Conservation (phyloP, 345 rosid genomes). For the Eucalyptus dawsonii region DNA sequence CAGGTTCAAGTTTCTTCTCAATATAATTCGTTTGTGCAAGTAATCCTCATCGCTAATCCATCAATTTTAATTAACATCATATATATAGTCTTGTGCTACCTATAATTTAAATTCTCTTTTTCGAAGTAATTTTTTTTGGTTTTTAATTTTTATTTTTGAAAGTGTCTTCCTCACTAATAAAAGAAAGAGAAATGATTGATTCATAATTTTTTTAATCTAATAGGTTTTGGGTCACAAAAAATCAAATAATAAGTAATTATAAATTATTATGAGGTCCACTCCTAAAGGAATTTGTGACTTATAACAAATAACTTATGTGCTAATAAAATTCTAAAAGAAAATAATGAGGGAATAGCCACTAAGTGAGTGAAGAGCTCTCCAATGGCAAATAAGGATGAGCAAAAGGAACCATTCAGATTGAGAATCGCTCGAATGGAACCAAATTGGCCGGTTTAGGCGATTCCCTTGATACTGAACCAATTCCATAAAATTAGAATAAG, state of each 20-base stretch:
- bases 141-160: too few relatives aligned
- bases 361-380: neutral
- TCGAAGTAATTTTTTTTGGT: neutral
- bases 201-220: too few relatives aligned
- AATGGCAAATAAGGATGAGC: neutral
- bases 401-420: neutral
- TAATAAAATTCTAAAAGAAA: neutral
- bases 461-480: neutral
- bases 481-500: neutral
- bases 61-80: neutral
- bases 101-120: neutral
- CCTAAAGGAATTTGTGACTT: too few relatives aligned
- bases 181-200: neutral
- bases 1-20: neutral
- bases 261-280: too few relatives aligned
- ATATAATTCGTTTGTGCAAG: neutral
- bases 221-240: too few relatives aligned
- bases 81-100: neutral
- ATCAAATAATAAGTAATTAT: too few relatives aligned
- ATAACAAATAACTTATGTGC: too few relatives aligned
- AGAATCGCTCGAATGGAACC: neutral
- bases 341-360: neutral
- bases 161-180: neutral
- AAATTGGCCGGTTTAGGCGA: accelerated
- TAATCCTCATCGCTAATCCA: neutral